These are phyloP conservation scores for Diaporthe citri DNA, from an alignment of 2,329 filamentous ascomycete species.

Conservation along the genomic window DNA sequence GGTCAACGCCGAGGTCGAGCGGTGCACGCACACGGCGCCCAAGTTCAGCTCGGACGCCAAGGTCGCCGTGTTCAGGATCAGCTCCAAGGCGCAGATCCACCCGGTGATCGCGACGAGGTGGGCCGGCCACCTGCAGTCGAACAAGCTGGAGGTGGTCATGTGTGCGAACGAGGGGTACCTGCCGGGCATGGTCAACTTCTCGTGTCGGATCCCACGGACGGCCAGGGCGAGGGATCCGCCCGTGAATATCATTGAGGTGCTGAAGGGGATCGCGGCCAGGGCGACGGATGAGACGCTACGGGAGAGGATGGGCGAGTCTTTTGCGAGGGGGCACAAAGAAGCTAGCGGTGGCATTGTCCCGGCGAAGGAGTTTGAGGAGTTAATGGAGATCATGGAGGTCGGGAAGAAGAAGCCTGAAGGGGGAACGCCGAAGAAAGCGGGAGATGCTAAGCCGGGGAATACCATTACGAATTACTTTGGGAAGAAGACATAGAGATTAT, in stretches of 20 bases:
- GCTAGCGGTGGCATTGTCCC: slow-evolving; percentile 75
- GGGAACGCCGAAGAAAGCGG: slow-evolving; percentile 45
- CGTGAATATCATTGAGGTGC: slow-evolving; percentile 72
- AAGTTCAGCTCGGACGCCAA: slow-evolving; percentile 73
- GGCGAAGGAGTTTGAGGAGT: slow-evolving; percentile 72
- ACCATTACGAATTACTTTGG: slow-evolving; percentile 68
- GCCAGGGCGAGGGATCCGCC: slow-evolving; percentile 66
- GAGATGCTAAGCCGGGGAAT: slow-evolving; percentile 61
- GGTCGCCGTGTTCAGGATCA: slow-evolving; percentile 73
- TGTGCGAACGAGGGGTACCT: slow-evolving; percentile 77
- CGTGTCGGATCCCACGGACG: slow-evolving; percentile 70
- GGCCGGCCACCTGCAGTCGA: slow-evolving; percentile 70
- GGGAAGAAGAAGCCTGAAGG: slow-evolving; percentile 66
- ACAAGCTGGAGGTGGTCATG: slow-evolving; percentile 72
- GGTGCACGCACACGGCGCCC: slow-evolving; percentile 71
- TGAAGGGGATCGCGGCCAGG: slow-evolving; percentile 63
- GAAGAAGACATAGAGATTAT: slow-evolving; percentile 48
- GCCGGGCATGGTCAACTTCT: slow-evolving; percentile 74
- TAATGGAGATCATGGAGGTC: slow-evolving; percentile 70
- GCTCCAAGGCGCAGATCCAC: slow-evolving; percentile 72
- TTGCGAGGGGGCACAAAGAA: slow-evolving; percentile 76
- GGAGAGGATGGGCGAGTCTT: slow-evolving; percentile 70
- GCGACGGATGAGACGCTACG: slow-evolving; percentile 54
- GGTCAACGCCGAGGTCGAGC: slow-evolving; percentile 71
- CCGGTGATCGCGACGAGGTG: slow-evolving; percentile 76